A percentile compares a stretch with the other conserved stretches of the same genome.
These are phyloP conservation scores for Monarda citriodora DNA, from an alignment of 305 asterid species.

Conservation along the genomic window DNA sequence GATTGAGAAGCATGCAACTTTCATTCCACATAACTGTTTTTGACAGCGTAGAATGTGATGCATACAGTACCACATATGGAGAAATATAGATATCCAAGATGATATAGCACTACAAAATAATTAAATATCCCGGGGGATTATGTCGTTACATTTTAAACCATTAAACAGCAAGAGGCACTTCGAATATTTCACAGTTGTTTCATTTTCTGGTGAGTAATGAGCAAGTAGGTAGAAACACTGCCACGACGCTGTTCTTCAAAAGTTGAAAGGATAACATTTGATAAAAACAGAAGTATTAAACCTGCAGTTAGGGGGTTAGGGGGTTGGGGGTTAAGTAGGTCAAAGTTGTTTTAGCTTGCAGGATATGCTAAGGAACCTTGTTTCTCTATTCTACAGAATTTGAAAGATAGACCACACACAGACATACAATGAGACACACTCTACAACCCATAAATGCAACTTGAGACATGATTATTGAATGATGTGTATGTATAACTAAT, in stretches of 20 bases:
- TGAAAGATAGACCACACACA: not conserved
- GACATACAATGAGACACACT: not conserved
- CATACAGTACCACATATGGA: not conserved
- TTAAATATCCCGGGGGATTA: not conserved
- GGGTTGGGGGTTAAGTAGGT: not conserved
- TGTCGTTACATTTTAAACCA: not conserved
- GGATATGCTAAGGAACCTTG: not conserved
- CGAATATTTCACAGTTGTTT: not conserved
- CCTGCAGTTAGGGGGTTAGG: not conserved
- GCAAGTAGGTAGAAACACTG: not conserved
- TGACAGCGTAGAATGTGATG: not conserved
- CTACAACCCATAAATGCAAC: not conserved
- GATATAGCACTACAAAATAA: not conserved
- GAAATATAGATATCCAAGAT: not conserved
- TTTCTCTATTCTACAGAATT: not conserved
- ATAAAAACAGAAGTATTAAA: not conserved
- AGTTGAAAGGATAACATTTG: not conserved
- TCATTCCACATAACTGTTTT: not conserved
- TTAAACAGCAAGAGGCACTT: not conserved
- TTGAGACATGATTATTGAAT: not conserved
- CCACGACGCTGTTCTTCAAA: not conserved
- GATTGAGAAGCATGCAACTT: conserved; percentile 4
- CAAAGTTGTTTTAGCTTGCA: not conserved
- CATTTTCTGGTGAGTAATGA: not conserved
- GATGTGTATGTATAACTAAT: conserved; percentile 6